Evolutionary conservation across 2,329 filamentous ascomycete genomes (phyloP).

Genomic region (Raffaelea ambrosiae): DNA sequence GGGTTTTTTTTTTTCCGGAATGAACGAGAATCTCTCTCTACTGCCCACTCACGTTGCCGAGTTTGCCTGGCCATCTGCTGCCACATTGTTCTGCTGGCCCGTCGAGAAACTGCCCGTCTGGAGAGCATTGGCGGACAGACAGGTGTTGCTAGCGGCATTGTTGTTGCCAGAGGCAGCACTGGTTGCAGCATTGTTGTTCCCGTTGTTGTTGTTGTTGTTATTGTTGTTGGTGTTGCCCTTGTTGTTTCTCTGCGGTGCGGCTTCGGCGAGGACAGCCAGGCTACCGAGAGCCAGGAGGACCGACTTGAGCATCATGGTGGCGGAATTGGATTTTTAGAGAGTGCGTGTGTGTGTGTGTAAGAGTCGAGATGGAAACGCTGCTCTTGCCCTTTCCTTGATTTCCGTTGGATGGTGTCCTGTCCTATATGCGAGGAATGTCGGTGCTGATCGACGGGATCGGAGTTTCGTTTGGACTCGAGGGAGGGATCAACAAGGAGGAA

Average conservation of each 20-base stretch:
- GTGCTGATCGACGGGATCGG: slow-evolving; percentile 10
- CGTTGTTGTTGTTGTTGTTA: slow-evolving; percentile 18
- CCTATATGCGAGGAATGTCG: slow-evolving; percentile 3
- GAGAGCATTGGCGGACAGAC: slow-evolving; percentile 33
- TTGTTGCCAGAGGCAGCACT: slow-evolving; percentile 8
- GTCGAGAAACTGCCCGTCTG: slow-evolving; percentile 41
- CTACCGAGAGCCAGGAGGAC: slow-evolving; percentile 40
- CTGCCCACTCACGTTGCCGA: slow-evolving; percentile 42
- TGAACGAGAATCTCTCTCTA: slow-evolving; percentile 4
- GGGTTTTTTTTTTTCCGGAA: not conserved
- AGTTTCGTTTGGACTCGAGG: slow-evolving; percentile 1
- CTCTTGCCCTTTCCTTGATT: not conserved
- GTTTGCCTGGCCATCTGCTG: slow-evolving; percentile 37
- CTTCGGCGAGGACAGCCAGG: slow-evolving; percentile 36
- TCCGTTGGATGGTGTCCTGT: too few species aligned
- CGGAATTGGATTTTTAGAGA: too few species aligned
- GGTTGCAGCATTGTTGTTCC: slow-evolving; percentile 14
- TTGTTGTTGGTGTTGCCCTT: slow-evolving; percentile 24
- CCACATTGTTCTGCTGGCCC: slow-evolving; percentile 32
- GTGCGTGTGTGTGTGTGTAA: too few species aligned
- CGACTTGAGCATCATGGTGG: slow-evolving; percentile 45
- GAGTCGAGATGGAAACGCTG: too few species aligned
- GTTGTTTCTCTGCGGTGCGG: slow-evolving; percentile 16
- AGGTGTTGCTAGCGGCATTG: slow-evolving; percentile 18
- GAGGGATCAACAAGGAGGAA: slow-evolving; percentile 8